Evolutionary conservation across 495 filamentous ascomycete species (phyloP), one percentile per base, ranked within the genome.

Genomic region (Penicillium herquei): DNA sequence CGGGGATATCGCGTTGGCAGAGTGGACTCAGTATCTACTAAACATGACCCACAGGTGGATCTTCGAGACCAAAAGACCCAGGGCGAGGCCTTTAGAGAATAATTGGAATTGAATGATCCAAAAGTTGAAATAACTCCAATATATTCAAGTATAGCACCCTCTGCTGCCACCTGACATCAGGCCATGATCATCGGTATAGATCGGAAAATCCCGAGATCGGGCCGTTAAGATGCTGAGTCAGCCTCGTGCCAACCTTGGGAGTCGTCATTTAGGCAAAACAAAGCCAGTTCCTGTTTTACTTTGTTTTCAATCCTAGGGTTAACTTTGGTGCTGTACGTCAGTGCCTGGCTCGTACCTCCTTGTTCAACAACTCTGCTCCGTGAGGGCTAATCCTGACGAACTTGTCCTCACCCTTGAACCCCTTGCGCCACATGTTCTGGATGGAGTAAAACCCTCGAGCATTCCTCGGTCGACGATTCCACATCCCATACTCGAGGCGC

Each of bases 401-500:
- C 3, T 6, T 31, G n/a, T 14, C 51, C 9, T 51, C 40, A n/a
- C 37, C 51, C 33, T 54, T 26, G 39, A 39, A 16, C 11, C 47
- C 40, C 33, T 44, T 12, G 18, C 39, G 33, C 56, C 41, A 26
- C 57, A 57, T 56, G 58, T 54, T 48, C 62, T 59, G 43, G 32
- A 65, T 58, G 49, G 47, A 60, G 39, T 39, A 51, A 14, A 55
- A 58, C 52, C 12, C 51, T 42, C 32, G 47, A 48, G 52, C 51
- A 55, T 31, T 44, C 45, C 53, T 37, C 53, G 13, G 34, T 35
- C 32, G 13, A 47, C n/a, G 18, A 44, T 49, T 55, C 46, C 13
- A 30, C 58, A 46, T 44, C 50, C 33, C 46, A 46, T 14, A 41
- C 39, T 51, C 64, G 57, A 55, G 61, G 57, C 68, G 63, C 54